Base-by-base conservation (phyloP, 495 filamentous ascomycete species). In the Aeminium ludgeri region DNA sequence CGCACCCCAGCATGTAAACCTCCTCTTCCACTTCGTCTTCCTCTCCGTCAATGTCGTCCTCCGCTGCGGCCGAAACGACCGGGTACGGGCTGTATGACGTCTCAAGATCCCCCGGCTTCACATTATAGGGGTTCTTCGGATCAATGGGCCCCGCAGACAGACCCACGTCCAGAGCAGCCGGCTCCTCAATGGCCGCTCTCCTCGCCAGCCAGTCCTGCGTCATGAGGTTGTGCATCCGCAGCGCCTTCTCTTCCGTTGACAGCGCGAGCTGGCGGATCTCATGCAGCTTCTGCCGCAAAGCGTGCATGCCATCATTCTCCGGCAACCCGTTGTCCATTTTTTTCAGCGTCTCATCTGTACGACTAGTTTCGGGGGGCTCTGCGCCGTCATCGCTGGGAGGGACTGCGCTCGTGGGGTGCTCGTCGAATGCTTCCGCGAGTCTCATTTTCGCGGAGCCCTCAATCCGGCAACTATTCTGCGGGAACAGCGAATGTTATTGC, bases 271-370 rank as follows among this genome's bases (percentile, higher is more conserved):
- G 59, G 44, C 82, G 74, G 41, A 99, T 86, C 25, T 69, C 69
- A 30, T 82, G 69, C 44, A 99, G 87, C 57, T 75, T 77, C 45
- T 65, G 69, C 41, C 89, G 66, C 42, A 96, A 59, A 38, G 61
- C 58, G 6, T 74, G 66, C 81, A 92, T 93, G 23, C 89, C 89
- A 66, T 99, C 89, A 58, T 99, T 84, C 50, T 78, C 89, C 0
- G 89, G 91, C 36, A 97, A 62, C 16, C 65, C 48, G 38, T 56
- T 32, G 30, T 58, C 52, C 54, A 55, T 56, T 16, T 31, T 46
- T n/a, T 19, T 28, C 37, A 46, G 16, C 16, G 30, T 40, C 7
- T 35, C 36, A 6, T 25, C 23, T 8, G 8, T 25, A 8, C 23
- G 23, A 25, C 23, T 25, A 8, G 23, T 25, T 3, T 25, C 23